A percentile compares a stretch with the other conserved stretches of the same genome.
These are phyloP conservation scores for Phytophthora sojae DNA, from an alignment of 352 stramenopile genomes.

Conservation along the genomic window DNA sequence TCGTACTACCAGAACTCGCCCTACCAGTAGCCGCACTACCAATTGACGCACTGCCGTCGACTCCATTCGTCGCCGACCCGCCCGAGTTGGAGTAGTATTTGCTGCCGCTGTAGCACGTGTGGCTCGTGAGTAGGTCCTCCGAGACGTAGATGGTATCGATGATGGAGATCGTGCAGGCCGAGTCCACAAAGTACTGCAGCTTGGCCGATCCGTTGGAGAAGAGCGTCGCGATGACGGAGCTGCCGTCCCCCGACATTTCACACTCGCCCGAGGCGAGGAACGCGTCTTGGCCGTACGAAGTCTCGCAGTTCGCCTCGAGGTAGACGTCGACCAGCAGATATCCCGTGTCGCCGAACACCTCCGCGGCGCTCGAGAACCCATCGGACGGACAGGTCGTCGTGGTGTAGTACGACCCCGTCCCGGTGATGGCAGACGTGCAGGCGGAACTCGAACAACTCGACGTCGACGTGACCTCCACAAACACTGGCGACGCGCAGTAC, in stretches of 20 bases:
- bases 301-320: slow-evolving; percentile 13
- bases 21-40: slow-evolving; percentile 4
- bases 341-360: slow-evolving; percentile 19
- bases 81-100: slow-evolving; percentile 34
- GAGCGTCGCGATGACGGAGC: slow-evolving; percentile 12
- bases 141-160: slow-evolving; percentile 20
- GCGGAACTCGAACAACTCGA: slow-evolving; percentile 18
- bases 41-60: too few species aligned
- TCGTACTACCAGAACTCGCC: not conserved
- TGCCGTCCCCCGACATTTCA: not conserved
- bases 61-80: slow-evolving; percentile 20
- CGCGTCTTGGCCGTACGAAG: slow-evolving; percentile 5
- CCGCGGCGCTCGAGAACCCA: slow-evolving; percentile 11
- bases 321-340: slow-evolving; percentile 23
- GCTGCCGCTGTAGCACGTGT: slow-evolving; percentile 14
- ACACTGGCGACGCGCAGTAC: slow-evolving; percentile 18
- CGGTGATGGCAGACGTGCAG: slow-evolving; percentile 16
- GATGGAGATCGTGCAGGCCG: slow-evolving; percentile 19
- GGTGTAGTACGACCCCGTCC: slow-evolving; percentile 17
- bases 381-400: slow-evolving; percentile 26
- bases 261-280: slow-evolving; percentile 18
- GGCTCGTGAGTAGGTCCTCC: slow-evolving; percentile 24
- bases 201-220: slow-evolving; percentile 31
- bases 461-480: slow-evolving; percentile 7
- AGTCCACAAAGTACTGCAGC: slow-evolving; percentile 30